These are phyloP conservation scores for Mortierella sp. DNA, from an alignment of 371 early-diverging fungal genomes.

Conservation along the genomic window DNA sequence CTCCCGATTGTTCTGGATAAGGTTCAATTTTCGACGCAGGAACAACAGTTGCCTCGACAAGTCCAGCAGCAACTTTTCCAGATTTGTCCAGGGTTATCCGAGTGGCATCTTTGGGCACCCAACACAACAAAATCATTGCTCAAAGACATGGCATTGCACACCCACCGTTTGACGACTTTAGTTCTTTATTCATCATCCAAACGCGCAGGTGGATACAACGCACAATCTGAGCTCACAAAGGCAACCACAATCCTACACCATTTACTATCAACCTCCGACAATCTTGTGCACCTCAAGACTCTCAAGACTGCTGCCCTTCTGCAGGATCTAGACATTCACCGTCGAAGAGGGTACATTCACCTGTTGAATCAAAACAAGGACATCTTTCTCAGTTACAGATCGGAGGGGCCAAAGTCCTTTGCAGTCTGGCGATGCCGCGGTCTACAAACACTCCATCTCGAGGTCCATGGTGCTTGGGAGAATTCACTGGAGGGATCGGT, in stretches of 20 bases:
- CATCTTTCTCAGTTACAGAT: background rate
- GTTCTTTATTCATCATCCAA: background rate
- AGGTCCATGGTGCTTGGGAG: background rate
- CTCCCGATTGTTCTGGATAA: background rate
- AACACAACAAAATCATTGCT: background rate
- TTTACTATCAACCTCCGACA: background rate
- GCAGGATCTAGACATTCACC: background rate
- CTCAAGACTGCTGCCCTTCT: background rate
- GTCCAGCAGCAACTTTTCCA: background rate
- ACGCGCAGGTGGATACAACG: background rate
- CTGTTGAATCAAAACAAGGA: background rate
- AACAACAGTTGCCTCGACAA: background rate
- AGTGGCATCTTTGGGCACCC: slow-evolving; percentile 1
- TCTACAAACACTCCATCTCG: background rate
- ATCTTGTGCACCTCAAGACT: background rate
- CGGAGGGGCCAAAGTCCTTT: background rate
- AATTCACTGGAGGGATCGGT: background rate
- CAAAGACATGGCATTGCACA: background rate
- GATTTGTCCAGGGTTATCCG: background rate
- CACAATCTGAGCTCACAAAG: background rate
- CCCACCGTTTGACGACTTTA: background rate
- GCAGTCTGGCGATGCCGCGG: background rate
- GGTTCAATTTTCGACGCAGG: background rate
- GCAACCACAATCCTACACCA: background rate
- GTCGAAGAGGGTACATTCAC: background rate